Conservation (phyloP, 345 rosid species). For the Eucalyptus virginea region DNA sequence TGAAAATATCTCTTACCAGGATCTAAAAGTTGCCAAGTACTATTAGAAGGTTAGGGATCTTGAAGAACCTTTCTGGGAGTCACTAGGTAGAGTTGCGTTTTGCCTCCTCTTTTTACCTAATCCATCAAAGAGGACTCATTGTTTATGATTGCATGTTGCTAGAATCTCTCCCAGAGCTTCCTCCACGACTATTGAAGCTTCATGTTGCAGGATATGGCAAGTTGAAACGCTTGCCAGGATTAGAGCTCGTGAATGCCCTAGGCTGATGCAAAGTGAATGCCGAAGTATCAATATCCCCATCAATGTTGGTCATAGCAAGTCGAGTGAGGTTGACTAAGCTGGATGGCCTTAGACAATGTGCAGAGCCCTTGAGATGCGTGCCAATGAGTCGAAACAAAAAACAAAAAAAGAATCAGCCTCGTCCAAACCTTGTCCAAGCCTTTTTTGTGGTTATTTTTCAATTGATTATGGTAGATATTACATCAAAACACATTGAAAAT, state of each 20-base stretch:
- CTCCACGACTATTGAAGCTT: neutral
- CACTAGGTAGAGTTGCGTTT: neutral
- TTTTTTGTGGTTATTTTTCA: too few relatives aligned
- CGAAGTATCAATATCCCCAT: neutral
- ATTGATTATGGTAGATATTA: too few relatives aligned
- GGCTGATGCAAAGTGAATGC: neutral
- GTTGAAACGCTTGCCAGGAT: too few relatives aligned
- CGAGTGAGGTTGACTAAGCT: neutral
- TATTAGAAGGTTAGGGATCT: too few relatives aligned
- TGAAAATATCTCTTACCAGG: too few relatives aligned
- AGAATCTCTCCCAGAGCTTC: neutral
- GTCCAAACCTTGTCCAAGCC: too few relatives aligned
- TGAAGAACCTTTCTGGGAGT: too few relatives aligned
- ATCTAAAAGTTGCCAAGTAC: too few relatives aligned
- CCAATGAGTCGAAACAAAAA: neutral
- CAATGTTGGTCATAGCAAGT: rapidly evolving
- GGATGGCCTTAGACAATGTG: neutral
- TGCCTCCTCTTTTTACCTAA: neutral
- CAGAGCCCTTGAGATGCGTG: rapidly evolving
- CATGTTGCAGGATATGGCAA: neutral
- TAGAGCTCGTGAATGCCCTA: neutral
- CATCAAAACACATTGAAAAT: too few relatives aligned
- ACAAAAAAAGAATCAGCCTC: too few relatives aligned
- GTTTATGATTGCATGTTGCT: rapidly evolving
- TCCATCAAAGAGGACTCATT: neutral